phyloP scores from a whole-genome alignment of 1,139 yeast species.

The Yamadazyma atmosphaerica region DNA sequence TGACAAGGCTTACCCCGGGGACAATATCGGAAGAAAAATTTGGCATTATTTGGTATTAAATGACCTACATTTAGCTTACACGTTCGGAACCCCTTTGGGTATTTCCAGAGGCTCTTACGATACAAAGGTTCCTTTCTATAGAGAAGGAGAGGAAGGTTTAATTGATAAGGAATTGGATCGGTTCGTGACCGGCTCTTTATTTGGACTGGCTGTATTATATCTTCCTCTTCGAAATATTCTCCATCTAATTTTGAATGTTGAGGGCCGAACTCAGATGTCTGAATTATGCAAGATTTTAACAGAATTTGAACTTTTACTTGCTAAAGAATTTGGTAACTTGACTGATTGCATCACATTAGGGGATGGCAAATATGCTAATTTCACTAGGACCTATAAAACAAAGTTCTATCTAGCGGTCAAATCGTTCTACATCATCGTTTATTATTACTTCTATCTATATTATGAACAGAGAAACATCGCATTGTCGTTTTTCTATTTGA shows the following conservation, averaged over 20 bases:
- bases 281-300: conserved; percentile 22
- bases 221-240: conserved; percentile 15
- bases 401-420: conserved; percentile 31
- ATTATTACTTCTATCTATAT: conserved; percentile 41
- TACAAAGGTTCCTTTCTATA: conserved; percentile 27
- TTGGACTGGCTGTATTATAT: conserved; percentile 6
- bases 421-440: conserved; percentile 34
- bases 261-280: conserved; percentile 21
- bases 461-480: conserved; percentile 32
- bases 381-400: conserved; percentile 23
- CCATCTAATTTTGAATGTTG: conserved; percentile 21
- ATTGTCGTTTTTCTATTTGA: conserved; percentile 35
- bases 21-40: conserved; percentile 49
- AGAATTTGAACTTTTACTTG: conserved; percentile 22
- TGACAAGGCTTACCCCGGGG: conserved; percentile 20
- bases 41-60: conserved; percentile 47
- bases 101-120: conserved; percentile 24
- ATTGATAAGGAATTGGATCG: conserved; percentile 23
- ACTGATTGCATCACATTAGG: conserved; percentile 20
- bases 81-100: conserved; percentile 30
- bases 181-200: conserved; percentile 20
- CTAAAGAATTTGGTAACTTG: conserved; percentile 21
- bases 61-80: conserved; percentile 28
- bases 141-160: conserved; percentile 25
- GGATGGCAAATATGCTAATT: conserved; percentile 17